These are phyloP conservation scores for Piper longum DNA, from an alignment of 164 flowering plant species.

Conservation along the genomic window DNA sequence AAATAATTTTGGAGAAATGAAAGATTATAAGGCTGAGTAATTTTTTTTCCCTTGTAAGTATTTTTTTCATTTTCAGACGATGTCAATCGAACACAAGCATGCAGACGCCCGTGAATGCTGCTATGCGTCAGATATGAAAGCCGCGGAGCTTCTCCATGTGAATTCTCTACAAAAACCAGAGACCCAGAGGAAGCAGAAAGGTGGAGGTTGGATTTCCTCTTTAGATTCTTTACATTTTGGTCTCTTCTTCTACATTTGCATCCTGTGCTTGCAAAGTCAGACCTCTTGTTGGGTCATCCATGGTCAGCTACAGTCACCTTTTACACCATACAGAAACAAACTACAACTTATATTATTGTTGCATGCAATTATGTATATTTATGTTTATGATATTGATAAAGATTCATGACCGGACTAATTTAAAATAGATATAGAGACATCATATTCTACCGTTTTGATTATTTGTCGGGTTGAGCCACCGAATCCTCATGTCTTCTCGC, in stretches of 20 bases:
- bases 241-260: background rate
- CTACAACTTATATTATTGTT: background rate
- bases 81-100: too few relatives aligned
- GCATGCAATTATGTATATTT: background rate
- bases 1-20: too few relatives aligned
- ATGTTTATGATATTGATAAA: background rate
- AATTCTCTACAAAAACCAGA: background rate
- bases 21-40: too few relatives aligned
- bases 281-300: background rate
- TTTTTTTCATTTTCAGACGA: too few relatives aligned
- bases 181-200: conserved; percentile 19
- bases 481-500: conserved; percentile 38
- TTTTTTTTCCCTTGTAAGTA: too few relatives aligned
- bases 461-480: conserved; percentile 41
- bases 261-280: conserved; percentile 23
- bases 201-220: conserved; percentile 37
- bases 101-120: too few relatives aligned
- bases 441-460: background rate
- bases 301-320: background rate
- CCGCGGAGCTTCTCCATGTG: too few relatives aligned
- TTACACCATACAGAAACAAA: conserved; percentile 1
- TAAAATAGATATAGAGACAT: background rate
- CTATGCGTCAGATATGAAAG: too few relatives aligned
- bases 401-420: too few relatives aligned
- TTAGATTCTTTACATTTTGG: background rate